A percentile compares a stretch with the other conserved stretches of the same genome.
Conservation (phyloP, 23 red algal genomes). For the Gracilaria domingensis region DNA sequence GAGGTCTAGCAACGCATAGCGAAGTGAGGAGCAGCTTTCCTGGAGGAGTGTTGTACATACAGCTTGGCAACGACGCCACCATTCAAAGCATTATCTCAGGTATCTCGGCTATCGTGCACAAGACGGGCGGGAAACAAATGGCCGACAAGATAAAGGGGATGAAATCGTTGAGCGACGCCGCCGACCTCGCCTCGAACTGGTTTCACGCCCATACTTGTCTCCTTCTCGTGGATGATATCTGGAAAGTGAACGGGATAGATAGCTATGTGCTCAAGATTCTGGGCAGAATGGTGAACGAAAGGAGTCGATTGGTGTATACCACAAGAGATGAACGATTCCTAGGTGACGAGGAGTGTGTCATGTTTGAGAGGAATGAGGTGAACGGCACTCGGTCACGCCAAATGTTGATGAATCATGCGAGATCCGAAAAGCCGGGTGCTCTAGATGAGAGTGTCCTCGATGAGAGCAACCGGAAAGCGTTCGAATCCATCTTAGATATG, state of each 20-base stretch:
- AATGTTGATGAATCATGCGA: background rate
- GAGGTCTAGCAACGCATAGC: no score
- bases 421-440: no score
- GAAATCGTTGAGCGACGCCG: background rate
- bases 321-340: background rate
- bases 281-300: background rate
- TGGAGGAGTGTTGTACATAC: no score
- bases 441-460: background rate
- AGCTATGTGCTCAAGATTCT: background rate
- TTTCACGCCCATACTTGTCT: background rate
- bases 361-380: background rate
- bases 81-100: no score
- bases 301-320: background rate
- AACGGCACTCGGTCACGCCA: background rate
- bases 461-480: background rate
- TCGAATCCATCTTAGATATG: background rate
- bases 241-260: slow-evolving; percentile 11
- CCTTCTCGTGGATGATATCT: slow-evolving; percentile 18
- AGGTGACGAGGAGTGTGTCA: background rate
- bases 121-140: no score
- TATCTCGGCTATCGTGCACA: no score
- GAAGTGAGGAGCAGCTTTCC: no score
- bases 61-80: no score
- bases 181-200: background rate
- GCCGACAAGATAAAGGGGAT: no score